Evolutionary conservation across 169 alveolate genomes (phyloP).

Genomic region (Babesia bigemina): DNA sequence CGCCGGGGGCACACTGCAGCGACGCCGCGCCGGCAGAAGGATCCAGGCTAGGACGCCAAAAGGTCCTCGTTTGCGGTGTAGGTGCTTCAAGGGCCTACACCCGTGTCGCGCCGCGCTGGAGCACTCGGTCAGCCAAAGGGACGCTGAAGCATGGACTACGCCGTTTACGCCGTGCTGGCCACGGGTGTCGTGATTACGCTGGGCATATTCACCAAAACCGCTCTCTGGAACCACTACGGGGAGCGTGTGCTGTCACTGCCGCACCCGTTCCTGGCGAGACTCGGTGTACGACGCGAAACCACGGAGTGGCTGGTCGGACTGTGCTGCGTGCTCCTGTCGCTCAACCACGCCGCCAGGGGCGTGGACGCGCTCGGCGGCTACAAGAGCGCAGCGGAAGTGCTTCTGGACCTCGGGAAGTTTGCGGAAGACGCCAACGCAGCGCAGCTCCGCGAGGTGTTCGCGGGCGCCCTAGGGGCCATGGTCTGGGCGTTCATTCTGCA

Average conservation of each 20-base stretch:
- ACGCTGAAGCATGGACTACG: slow-evolving; percentile 2
- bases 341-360: background rate
- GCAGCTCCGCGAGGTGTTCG: background rate
- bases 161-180: slow-evolving; percentile 6
- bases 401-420: background rate
- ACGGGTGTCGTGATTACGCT: slow-evolving; percentile 15
- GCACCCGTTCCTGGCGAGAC: background rate
- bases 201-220: slow-evolving; percentile 25
- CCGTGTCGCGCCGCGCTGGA: no score
- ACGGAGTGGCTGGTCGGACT: slow-evolving; percentile 9
- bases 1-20: slow-evolving; percentile 3
- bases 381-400: background rate
- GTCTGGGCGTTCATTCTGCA: slow-evolving; percentile 30
- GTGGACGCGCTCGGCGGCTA: slow-evolving; percentile 8
- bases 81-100: no score
- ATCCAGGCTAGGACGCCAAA: background rate
- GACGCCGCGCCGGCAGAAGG: background rate
- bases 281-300: slow-evolving; percentile 3
- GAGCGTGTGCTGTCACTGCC: slow-evolving; percentile 1
- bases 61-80: no score
- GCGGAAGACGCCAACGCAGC: background rate
- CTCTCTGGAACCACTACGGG: slow-evolving; percentile 5
- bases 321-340: slow-evolving; percentile 1
- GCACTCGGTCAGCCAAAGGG: no score
- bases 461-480: slow-evolving; percentile 5